A percentile compares a stretch with the other conserved stretches of the same genome.
Evolutionary conservation across 2,329 filamentous ascomycete genomes (phyloP).

Genomic region (Cryphonectria radicalis): DNA sequence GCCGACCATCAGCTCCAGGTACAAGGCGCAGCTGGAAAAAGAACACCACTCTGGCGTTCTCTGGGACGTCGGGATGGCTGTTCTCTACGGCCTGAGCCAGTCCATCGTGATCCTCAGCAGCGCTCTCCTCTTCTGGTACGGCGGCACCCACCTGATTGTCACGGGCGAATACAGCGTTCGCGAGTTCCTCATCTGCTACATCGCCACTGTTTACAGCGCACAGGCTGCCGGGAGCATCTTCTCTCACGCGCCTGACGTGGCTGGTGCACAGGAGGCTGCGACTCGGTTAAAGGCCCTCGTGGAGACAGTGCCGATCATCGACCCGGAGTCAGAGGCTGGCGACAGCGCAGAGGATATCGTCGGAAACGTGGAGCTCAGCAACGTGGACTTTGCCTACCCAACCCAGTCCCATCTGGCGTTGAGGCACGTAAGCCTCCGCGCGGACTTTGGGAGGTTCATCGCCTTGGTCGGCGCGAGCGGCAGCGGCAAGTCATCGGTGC

Average conservation of each 20-base stretch:
- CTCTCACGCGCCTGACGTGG: not conserved
- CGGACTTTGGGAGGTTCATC: not conserved
- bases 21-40: not conserved
- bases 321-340: not conserved
- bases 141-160: not conserved
- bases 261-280: not conserved
- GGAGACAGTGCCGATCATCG: not conserved
- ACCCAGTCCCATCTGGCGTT: not conserved
- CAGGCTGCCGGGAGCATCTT: not conserved
- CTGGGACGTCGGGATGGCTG: not conserved
- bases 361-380: not conserved
- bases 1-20: not conserved
- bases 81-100: not conserved
- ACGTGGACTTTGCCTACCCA: not conserved
- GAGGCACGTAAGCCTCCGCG: not conserved
- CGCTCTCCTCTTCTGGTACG: not conserved
- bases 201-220: not conserved
- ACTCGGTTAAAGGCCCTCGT: not conserved
- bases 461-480: not conserved
- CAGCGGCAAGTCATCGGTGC: not conserved
- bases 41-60: not conserved
- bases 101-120: not conserved
- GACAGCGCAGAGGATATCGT: not conserved
- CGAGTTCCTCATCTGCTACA: not conserved
- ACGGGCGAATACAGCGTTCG: not conserved